phyloP scores from a whole-genome alignment of 257 asterid species.

The Rhazya stricta region DNA sequence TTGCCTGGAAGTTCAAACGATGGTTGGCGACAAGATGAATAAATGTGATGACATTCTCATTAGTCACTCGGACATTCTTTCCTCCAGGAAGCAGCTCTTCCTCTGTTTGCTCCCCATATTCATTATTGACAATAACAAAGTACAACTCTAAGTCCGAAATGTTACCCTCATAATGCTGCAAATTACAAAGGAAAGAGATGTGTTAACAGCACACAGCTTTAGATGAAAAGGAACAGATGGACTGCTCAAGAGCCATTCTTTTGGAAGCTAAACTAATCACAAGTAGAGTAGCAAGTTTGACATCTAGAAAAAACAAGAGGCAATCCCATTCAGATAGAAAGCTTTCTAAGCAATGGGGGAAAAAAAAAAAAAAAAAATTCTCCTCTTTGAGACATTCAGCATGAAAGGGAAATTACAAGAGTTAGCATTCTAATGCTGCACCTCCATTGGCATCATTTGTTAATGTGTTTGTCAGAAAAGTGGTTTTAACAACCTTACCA shows the following conservation, averaged over 20 bases:
- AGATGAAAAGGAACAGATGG: background rate
- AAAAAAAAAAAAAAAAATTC: too few relatives aligned
- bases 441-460: background rate
- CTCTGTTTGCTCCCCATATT: constrained; percentile 94
- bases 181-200: constrained; percentile 20
- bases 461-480: background rate
- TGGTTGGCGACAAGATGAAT: constrained; percentile 95
- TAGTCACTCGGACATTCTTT: constrained; percentile 70
- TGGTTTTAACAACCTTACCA: background rate
- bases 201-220: background rate
- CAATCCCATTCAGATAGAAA: background rate
- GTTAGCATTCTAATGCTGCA: background rate
- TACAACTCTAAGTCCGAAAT: constrained; percentile 77
- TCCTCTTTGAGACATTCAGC: background rate
- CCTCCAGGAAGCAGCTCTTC: constrained; percentile 93
- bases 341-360: background rate
- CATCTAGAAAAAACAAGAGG: background rate
- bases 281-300: background rate
- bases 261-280: background rate
- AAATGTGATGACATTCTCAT: constrained; percentile 85
- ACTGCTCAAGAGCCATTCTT: background rate
- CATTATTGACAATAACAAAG: constrained; percentile 82
- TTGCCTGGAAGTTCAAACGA: constrained; percentile 88
- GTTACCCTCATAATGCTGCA: constrained; percentile 78
- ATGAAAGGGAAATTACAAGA: background rate